Percentiles rank a stretch among this genome's conserved stretches.
phyloP scores from a whole-genome alignment of 495 filamentous ascomycete species.

The Astrocystis sublimbata region DNA sequence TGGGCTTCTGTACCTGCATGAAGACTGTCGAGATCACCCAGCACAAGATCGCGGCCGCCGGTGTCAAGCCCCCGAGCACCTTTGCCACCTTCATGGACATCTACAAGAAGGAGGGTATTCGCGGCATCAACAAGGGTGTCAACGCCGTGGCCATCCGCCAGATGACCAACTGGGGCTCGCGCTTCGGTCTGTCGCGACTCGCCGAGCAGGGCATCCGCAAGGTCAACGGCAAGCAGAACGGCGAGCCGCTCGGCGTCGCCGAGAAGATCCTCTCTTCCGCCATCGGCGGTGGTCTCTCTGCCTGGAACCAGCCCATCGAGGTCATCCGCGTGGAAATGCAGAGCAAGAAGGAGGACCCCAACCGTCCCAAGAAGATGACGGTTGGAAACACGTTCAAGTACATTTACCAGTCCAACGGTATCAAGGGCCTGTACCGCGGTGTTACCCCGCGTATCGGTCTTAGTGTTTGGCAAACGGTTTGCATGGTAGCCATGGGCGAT shows the following conservation, averaged over 20 bases:
- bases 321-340: constrained; percentile 99
- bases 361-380: constrained; percentile 97
- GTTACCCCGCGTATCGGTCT: constrained; percentile 92
- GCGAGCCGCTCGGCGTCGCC: constrained; percentile 68
- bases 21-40: constrained; percentile 99
- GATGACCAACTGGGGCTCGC: constrained; percentile 98
- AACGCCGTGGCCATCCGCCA: constrained; percentile 98
- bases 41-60: constrained; percentile 84
- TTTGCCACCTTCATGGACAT: constrained; percentile 96
- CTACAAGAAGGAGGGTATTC: constrained; percentile 90
- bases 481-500: constrained; percentile 99
- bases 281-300: constrained; percentile 88
- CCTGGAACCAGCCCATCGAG: constrained; percentile 99
- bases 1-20: constrained; percentile 99
- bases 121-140: constrained; percentile 96
- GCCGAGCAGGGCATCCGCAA: constrained; percentile 87
- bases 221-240: constrained; percentile 75
- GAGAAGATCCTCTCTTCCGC: constrained; percentile 92
- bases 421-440: constrained; percentile 94
- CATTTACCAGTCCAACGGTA: constrained; percentile 84
- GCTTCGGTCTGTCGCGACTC: constrained; percentile 88
- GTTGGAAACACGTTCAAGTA: constrained; percentile 91
- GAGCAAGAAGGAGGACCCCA: constrained; percentile 95
- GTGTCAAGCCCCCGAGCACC: constrained; percentile 82
- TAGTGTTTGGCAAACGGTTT: constrained; percentile 98